These are phyloP conservation scores for Starmerella powellii DNA, from an alignment of 805 yeast genomes.

Conservation along the genomic window DNA sequence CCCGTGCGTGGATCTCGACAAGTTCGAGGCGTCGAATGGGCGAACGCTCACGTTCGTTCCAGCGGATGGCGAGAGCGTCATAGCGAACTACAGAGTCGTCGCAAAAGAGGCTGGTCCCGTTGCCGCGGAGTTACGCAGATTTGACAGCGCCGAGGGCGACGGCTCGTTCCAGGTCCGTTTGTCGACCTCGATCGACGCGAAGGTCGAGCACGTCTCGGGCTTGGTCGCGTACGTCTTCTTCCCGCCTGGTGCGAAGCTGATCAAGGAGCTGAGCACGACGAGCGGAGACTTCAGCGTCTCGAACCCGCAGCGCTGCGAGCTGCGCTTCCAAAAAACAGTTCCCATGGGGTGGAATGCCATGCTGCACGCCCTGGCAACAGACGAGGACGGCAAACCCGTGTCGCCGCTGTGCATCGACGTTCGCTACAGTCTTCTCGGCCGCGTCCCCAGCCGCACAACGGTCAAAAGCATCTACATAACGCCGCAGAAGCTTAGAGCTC, in stretches of 20 bases:
- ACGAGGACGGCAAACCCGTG: slow-evolving; percentile 18
- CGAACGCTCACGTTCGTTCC: slow-evolving; percentile 61
- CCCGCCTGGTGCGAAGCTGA: slow-evolving; percentile 18
- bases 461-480: slow-evolving; percentile 23
- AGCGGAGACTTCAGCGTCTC: slow-evolving; percentile 57
- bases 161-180: slow-evolving; percentile 52
- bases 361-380: slow-evolving; percentile 42
- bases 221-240: slow-evolving; percentile 35
- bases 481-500: slow-evolving; percentile 45
- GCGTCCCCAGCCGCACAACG: slow-evolving; percentile 42
- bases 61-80: slow-evolving; percentile 64
- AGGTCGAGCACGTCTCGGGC: slow-evolving; percentile 39
- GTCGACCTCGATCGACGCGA: slow-evolving; percentile 36
- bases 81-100: slow-evolving; percentile 55
- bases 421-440: slow-evolving; percentile 45
- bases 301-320: slow-evolving; percentile 42
- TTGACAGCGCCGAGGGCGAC: slow-evolving; percentile 15
- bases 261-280: slow-evolving; percentile 53
- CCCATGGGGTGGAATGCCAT: slow-evolving; percentile 57
- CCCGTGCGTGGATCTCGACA: slow-evolving; percentile 45
- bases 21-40: slow-evolving; percentile 36
- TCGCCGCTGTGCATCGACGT: slow-evolving; percentile 19
- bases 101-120: slow-evolving; percentile 39
- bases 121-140: slow-evolving; percentile 36
- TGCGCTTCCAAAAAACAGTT: slow-evolving; percentile 39